Base-by-base conservation (phyloP, 2,329 filamentous ascomycete species). In the Xylariales sp. region DNA sequence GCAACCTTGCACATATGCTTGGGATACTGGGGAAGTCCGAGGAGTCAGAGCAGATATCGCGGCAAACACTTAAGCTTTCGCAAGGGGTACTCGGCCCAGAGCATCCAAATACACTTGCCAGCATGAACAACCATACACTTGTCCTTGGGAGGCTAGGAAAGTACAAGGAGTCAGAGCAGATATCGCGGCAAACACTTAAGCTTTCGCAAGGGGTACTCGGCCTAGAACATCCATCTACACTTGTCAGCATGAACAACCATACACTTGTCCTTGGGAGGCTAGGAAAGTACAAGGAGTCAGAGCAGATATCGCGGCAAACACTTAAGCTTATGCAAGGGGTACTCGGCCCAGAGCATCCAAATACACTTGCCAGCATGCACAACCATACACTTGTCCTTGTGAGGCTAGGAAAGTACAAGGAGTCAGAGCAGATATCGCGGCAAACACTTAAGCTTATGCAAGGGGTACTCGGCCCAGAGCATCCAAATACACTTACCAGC, bases 21-120 rank as follows among this genome's bases (percentile, higher is more conserved):
- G 24, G 15, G 8, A 32, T 10, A 7, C 31, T 10, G 8, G 31
- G 31, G 31, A 32, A 32, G 31, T 44, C 31, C 14, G 18, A 27
- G 1, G 21, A 31, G 14, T 36, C 28, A 3, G 36, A 43, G 20
- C 34, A 37, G 21, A 24, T 24, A 24, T 24, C 19, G 1, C 34
- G 20, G 34, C 18, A 29, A 12, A 34, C 31, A 14, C 20, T 32
- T 14, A 8, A 32, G 31, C 31, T 32, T 11, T 8, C 8, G 8
- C 8, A 32, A 14, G 16, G 7, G 31, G 31, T 32, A 32, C 31
- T 32, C 8, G 31, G 31, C 31, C 11, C 8, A 8, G 31, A 32
- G 9, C 31, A 32, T 32, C 31, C 15, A 14, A 8, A 32, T 14
- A 46, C 12, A 41, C 34, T 37, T 24, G 12, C 9, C 20, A 37